phyloP scores from a whole-genome alignment of 768 basidiomycete genomes.

The Xanthoconium stramineum region DNA sequence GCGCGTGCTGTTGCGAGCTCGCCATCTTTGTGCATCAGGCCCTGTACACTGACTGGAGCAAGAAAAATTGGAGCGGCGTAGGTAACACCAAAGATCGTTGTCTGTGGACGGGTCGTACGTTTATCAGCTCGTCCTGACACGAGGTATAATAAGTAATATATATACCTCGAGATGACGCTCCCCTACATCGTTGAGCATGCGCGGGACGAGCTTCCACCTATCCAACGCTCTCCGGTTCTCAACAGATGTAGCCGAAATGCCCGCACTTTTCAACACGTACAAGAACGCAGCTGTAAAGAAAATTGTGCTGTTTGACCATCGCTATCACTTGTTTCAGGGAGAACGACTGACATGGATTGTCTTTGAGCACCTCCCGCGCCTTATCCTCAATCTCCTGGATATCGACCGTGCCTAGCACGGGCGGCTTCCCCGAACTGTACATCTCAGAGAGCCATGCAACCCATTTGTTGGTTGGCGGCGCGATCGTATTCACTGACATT shows the following conservation, averaged over 20 bases:
- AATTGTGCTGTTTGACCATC: not conserved
- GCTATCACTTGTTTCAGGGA: not conserved
- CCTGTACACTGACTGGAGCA: slow-evolving; percentile 57
- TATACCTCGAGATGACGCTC: slow-evolving; percentile 49
- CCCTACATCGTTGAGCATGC: slow-evolving; percentile 52
- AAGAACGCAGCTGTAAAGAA: slow-evolving; percentile 45
- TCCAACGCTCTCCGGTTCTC: slow-evolving; percentile 62
- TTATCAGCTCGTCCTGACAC: not conserved
- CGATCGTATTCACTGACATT: slow-evolving; percentile 18
- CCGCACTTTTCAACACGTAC: slow-evolving; percentile 72
- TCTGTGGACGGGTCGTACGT: slow-evolving; percentile 34
- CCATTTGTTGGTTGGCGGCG: slow-evolving; percentile 23
- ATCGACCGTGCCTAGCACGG: slow-evolving; percentile 52
- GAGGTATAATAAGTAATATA: slow-evolving; percentile 19
- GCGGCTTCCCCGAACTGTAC: slow-evolving; percentile 21
- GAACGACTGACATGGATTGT: slow-evolving; percentile 41
- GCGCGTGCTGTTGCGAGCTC: slow-evolving; percentile 46
- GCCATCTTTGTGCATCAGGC: slow-evolving; percentile 41
- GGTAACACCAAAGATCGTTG: slow-evolving; percentile 49
- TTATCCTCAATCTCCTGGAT: slow-evolving; percentile 62
- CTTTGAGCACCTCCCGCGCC: slow-evolving; percentile 59
- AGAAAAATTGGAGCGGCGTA: slow-evolving; percentile 42
- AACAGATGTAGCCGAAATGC: slow-evolving; percentile 57
- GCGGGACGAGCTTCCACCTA: slow-evolving; percentile 53
- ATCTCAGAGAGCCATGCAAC: slow-evolving; percentile 18